Evolutionary conservation across 176 grass and related monocot genomes (phyloP), one percentile per base, ranked within the genome.

Genomic region (Bromus sterilis): DNA sequence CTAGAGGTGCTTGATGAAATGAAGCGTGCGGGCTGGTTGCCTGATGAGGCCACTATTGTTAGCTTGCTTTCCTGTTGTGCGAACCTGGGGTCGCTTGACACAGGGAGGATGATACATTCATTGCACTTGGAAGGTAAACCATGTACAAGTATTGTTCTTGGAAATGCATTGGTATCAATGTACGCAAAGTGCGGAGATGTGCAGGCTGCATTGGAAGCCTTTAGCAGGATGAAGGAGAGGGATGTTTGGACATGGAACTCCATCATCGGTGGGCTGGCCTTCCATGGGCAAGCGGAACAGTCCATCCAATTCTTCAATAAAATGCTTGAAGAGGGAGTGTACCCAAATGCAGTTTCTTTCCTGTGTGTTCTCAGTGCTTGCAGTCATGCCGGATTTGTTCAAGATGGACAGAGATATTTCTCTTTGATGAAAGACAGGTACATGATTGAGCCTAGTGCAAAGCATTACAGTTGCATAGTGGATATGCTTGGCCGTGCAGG

Each of bases 171-270:
- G 83, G 67, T 92, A 31, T 83, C 72, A 35, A 89, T 92, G 83
- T 81, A 86, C 9, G 71, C 83, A 15, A 87, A 84, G 25, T 85
- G 79, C 4, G 83, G 90, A 9, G 70, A 76, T 28, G 4, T 86
- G 10, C 58, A 73, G 20, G 25, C 30, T 77, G 87, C 90, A 73
- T 9, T 77, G 6, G 36, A 78, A 75, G 33, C 80, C 26, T 87
- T 91, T 43, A 70, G 35, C 49, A 65, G 25, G 41, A 87, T 68
- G 83, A 41, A 75, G 23, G 83, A 86, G 15, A 89, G 48, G 4
- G 86, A 89, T 71, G 53, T 86, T 6, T 80, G 83, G 75, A 80
- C 86, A 21, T 89, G 90, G 90, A 92, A 86, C 48, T 92, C 84
- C 0, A 36, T 92, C 46, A 55, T 92, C 11, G 71, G 70, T 12